Percentiles rank a stretch among this genome's conserved stretches.
Conservation (phyloP, 192 early-diverging fungal species). For the Coemansia sp. region DNA sequence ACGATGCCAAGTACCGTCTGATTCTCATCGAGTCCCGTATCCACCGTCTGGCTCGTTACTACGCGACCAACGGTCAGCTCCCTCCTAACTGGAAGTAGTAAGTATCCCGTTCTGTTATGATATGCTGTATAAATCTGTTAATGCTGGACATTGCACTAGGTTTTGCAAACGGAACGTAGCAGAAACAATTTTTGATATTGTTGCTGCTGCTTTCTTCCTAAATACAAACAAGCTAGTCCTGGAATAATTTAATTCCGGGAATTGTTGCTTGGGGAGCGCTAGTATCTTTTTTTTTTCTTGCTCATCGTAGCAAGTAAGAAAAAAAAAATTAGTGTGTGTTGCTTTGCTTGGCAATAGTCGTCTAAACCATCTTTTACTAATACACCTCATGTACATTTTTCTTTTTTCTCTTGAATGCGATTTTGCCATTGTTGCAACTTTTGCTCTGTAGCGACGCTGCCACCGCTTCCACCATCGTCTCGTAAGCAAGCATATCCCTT, state of each 20-base stretch:
- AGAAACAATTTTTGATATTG: background rate
- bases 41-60: slow-evolving; percentile 98
- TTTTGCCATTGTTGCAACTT: slow-evolving; percentile 28
- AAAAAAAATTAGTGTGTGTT: slow-evolving; percentile 13
- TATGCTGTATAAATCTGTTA: slow-evolving; percentile 16
- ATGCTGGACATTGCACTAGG: slow-evolving; percentile 31
- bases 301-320: background rate
- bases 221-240: slow-evolving; percentile 3
- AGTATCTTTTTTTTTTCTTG: background rate
- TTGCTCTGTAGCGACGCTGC: slow-evolving; percentile 64
- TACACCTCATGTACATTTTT: slow-evolving; percentile 1
- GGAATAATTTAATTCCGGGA: background rate
- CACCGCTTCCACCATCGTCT: slow-evolving; percentile 80
- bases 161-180: slow-evolving; percentile 22
- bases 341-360: slow-evolving; percentile 53
- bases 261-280: slow-evolving; percentile 27
- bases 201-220: slow-evolving; percentile 15
- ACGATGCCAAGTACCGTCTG: slow-evolving; percentile 97
- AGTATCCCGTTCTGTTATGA: slow-evolving; percentile 57
- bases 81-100: slow-evolving; percentile 99
- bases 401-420: slow-evolving; percentile 13
- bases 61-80: slow-evolving; percentile 95
- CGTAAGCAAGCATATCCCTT: slow-evolving; percentile 57
- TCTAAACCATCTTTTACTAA: slow-evolving; percentile 23
- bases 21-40: slow-evolving; percentile 98